Evolutionary conservation across 2,329 filamentous ascomycete species (phyloP).

Genomic region (Colletotrichum trifolii): DNA sequence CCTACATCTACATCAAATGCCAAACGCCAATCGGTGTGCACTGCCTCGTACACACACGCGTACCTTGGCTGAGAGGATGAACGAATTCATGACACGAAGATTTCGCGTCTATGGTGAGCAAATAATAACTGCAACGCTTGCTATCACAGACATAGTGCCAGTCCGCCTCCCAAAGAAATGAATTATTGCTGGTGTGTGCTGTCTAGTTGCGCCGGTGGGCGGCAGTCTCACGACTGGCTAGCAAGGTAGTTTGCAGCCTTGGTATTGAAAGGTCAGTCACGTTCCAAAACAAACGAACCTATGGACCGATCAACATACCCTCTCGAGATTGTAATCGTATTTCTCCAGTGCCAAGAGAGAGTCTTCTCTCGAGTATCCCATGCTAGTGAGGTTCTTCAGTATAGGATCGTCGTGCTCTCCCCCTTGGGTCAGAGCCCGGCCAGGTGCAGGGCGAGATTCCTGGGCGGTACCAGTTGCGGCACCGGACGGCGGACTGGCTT

Average conservation of each 20-base stretch:
- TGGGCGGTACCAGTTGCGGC: constrained; percentile 33
- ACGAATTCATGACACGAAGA: constrained; percentile 15
- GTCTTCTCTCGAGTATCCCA: constrained; percentile 84
- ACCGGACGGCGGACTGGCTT: constrained; percentile 37
- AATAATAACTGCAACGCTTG: constrained; percentile 21
- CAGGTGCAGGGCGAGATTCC: constrained; percentile 49
- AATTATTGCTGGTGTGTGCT: constrained; percentile 9
- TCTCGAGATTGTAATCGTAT: constrained; percentile 95
- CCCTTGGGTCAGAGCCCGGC: constrained; percentile 76
- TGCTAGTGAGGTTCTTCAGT: constrained; percentile 86
- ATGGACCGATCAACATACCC: constrained; percentile 67
- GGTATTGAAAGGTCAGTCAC: constrained; percentile 2
- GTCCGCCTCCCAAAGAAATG: constrained; percentile 24
- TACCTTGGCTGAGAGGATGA: constrained; percentile 3
- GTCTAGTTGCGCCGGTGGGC: constrained; percentile 1
- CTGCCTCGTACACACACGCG: constrained; percentile 3
- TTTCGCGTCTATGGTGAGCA: constrained; percentile 30
- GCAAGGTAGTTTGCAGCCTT: constrained; percentile 68
- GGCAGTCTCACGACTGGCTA: constrained; percentile 59
- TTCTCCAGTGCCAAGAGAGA: constrained; percentile 87
- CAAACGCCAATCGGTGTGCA: background rate
- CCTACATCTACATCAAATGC: constrained; percentile 31
- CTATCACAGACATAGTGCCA: constrained; percentile 20
- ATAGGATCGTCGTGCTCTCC: constrained; percentile 92
- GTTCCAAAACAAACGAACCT: background rate